Percentiles rank a stretch among this genome's conserved stretches.
phyloP scores from a whole-genome alignment of 2,329 filamentous ascomycete genomes.

The Aspergillus brunneoviolaceus region DNA sequence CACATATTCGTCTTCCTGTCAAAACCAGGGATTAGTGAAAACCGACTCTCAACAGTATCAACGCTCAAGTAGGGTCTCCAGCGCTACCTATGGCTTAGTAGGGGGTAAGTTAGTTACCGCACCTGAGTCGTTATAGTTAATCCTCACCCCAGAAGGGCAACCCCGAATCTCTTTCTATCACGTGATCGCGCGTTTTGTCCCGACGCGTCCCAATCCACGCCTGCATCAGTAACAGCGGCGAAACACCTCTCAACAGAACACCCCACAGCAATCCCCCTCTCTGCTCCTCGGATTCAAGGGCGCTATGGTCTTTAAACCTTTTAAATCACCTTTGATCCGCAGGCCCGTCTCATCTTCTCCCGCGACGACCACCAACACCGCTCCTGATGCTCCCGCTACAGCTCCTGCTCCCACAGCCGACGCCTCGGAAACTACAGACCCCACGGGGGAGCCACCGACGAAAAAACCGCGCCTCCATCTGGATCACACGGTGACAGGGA shows the following conservation, averaged over 20 bases:
- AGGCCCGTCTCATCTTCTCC: slow-evolving; percentile 22
- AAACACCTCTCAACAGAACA: not conserved
- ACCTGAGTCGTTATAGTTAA: too few relatives aligned
- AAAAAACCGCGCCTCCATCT: slow-evolving; percentile 40
- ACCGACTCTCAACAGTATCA: too few relatives aligned
- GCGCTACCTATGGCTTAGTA: too few relatives aligned
- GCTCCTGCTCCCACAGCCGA: slow-evolving; percentile 3
- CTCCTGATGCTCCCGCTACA: not conserved
- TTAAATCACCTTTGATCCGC: slow-evolving; percentile 45
- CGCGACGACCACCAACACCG: not conserved
- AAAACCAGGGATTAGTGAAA: too few relatives aligned
- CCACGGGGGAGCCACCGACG: slow-evolving; percentile 16
- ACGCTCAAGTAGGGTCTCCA: too few relatives aligned
- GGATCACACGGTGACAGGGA: slow-evolving; percentile 12
- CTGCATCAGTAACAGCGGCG: not conserved
- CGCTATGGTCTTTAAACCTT: slow-evolving; percentile 47
- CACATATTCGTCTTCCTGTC: too few relatives aligned
- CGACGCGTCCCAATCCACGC: not conserved
- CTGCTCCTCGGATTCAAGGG: not conserved
- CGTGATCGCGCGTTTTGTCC: not conserved
- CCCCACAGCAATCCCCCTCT: not conserved
- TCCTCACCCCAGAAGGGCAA: not conserved
- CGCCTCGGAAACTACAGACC: slow-evolving; percentile 12
- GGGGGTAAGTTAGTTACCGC: too few relatives aligned
- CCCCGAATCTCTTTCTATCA: not conserved